Base-by-base conservation (phyloP, 129 eudicot genomes). In the Scalesia atractyloides region DNA sequence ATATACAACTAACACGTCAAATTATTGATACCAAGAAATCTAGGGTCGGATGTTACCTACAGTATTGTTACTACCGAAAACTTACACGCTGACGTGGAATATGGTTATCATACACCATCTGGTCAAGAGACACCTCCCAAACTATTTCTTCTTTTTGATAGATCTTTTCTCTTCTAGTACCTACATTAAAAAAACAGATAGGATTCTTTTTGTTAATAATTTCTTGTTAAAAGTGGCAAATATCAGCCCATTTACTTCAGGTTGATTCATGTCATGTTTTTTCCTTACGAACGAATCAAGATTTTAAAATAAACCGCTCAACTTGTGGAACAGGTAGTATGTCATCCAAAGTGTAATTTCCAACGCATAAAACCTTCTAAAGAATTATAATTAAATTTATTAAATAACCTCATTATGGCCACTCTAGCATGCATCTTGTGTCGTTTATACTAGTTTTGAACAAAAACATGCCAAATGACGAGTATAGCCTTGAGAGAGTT, bases 121-220 rank as follows among this genome's bases (percentile, higher is more conserved):
- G 64, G 54, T 69, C 51, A 54, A 72, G 76, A 69, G 39, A 65
- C 64, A 46, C 77, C 79, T 64, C 79, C 96, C 60, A 66, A 18
- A 59, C 64, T 69, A 77, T 77, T 89, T 65, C 83, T 84, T 63
- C 82, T 80, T 77, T 77, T 80, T 84, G 82, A 68, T 70, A 1
- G 83, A 72, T 68, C 84, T 80, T 64, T 82, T 88, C 72, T 80
- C 92, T 73, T 89, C 88, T 9, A 59, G 52, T 33, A 78, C 76
- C 96, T 89, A 75, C 62, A 79, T 19, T 19, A 17, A 37, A 43
- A 59, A 53, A n/a, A 13, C 18, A 51, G 9, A 66, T 49, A 51
- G 14, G 14, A 61, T n/a, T 37, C 5, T 9, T n/a, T 63, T 36
- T 7, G 49, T 63, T 17, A 36, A 52, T 37, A 17, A 52, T 69